These are phyloP conservation scores for Asterochloris erici DNA, from an alignment of 139 green algal species.

Conservation along the genomic window DNA sequence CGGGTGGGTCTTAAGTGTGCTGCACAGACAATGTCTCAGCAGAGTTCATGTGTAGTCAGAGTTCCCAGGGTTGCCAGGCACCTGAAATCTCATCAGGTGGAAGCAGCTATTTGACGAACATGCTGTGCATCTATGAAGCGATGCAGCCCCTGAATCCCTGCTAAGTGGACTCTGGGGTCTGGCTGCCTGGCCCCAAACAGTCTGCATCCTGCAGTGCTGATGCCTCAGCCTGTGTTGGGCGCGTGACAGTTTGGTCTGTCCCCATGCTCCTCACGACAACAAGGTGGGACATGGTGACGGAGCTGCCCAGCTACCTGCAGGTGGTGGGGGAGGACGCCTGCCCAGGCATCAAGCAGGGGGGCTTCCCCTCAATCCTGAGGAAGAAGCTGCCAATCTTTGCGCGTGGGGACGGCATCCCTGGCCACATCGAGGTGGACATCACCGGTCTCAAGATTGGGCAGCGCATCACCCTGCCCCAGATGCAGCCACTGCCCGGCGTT, in stretches of 20 bases:
- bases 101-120: no score
- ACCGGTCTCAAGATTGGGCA: background rate
- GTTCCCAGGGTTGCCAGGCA: background rate
- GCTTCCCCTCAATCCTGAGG: slow-evolving; percentile 38
- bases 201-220: background rate
- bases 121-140: no score
- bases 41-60: background rate
- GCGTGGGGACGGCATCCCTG: slow-evolving; percentile 19
- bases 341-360: slow-evolving; percentile 45
- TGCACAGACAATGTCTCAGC: background rate
- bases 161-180: background rate
- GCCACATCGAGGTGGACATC: slow-evolving; percentile 26
- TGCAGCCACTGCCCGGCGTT: background rate
- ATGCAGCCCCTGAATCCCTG: background rate
- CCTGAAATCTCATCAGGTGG: no score
- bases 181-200: background rate
- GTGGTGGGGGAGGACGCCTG: slow-evolving; percentile 41
- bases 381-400: slow-evolving; percentile 24
- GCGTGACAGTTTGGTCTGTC: background rate
- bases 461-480: background rate
- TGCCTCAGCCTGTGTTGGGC: background rate
- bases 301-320: background rate
- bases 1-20: slow-evolving; percentile 12
- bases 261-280: no score
- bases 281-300: background rate